Percentiles rank a stretch among this genome's conserved stretches.
Evolutionary conservation across 768 basidiomycete genomes (phyloP).

Genomic region (Amanita pseudoporphyria): DNA sequence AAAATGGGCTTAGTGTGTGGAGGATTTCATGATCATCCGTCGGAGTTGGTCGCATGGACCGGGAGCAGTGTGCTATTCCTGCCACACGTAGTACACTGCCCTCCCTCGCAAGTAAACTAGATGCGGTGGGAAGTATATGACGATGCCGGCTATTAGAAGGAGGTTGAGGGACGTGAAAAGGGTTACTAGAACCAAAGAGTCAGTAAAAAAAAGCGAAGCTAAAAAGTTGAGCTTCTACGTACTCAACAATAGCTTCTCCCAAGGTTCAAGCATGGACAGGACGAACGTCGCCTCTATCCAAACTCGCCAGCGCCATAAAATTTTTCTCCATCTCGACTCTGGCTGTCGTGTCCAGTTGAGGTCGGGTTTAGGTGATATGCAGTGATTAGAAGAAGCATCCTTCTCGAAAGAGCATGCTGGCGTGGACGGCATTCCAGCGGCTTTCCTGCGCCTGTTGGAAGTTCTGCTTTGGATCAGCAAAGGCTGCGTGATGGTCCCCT

Average conservation of each 20-base stretch:
- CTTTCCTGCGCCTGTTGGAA: no score
- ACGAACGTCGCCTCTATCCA: slow-evolving; percentile 53
- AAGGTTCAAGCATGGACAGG: slow-evolving; percentile 51
- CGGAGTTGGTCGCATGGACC: not conserved
- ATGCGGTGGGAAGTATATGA: slow-evolving; percentile 51
- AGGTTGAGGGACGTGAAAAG: slow-evolving; percentile 28
- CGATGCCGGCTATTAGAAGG: slow-evolving; percentile 40
- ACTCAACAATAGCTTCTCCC: slow-evolving; percentile 60
- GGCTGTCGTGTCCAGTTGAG: slow-evolving; percentile 12
- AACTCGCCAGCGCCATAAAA: slow-evolving; percentile 43
- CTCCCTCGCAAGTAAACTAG: slow-evolving; percentile 41
- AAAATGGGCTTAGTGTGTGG: no score
- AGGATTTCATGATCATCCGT: no score
- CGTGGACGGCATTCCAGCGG: not conserved
- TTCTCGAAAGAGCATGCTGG: not conserved
- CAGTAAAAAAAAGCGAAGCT: not conserved
- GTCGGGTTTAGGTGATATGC: slow-evolving; percentile 13
- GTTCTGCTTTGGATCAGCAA: no score
- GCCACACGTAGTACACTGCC: slow-evolving; percentile 57
- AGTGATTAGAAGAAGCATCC: not conserved
- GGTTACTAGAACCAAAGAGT: slow-evolving; percentile 22
- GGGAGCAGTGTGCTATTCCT: slow-evolving; percentile 20
- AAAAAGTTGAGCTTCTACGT: slow-evolving; percentile 9
- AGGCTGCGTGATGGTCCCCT: no score
- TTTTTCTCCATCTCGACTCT: slow-evolving; percentile 14